Evolutionary conservation across 192 early-diverging fungal genomes (phyloP).

Genomic region (Entomortierella beljakovae): DNA sequence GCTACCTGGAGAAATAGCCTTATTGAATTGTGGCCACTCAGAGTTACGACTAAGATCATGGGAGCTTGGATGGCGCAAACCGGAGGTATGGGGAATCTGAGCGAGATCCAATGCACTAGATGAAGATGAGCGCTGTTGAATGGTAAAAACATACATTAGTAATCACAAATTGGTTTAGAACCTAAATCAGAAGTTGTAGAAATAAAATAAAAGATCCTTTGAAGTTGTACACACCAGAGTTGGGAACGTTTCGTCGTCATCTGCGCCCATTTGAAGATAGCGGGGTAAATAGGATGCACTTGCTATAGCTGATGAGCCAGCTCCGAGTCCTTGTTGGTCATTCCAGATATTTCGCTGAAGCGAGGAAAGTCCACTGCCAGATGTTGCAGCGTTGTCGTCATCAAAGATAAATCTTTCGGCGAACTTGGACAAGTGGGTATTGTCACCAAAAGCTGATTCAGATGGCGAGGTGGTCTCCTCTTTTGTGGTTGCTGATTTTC

Average conservation of each 20-base stretch:
- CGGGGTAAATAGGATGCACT: constrained; percentile 53
- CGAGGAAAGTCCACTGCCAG: constrained; percentile 18
- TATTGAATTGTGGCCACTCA: constrained; percentile 58
- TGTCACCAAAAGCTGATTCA: constrained; percentile 47
- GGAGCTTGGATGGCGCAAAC: constrained; percentile 47
- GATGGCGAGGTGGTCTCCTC: constrained; percentile 32
- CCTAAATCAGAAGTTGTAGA: background rate
- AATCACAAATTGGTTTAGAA: background rate
- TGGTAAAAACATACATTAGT: background rate
- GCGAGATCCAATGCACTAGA: constrained; percentile 59
- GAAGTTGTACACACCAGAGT: constrained; percentile 39
- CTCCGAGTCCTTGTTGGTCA: constrained; percentile 38
- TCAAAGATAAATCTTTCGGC: constrained; percentile 60
- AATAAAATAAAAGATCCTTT: background rate
- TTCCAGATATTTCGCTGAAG: constrained; percentile 48
- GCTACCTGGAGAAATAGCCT: constrained; percentile 14
- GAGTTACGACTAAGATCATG: constrained; percentile 55
- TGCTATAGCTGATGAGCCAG: constrained; percentile 23
- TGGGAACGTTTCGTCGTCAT: constrained; percentile 60
- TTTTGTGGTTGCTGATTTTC: constrained; percentile 20
- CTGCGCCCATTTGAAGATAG: constrained; percentile 54
- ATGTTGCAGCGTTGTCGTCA: constrained; percentile 34
- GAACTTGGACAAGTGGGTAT: constrained; percentile 54
- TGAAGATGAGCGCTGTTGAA: constrained; percentile 55
- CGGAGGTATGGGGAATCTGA: constrained; percentile 46